These are phyloP conservation scores for Pseudotsuga menziesii DNA, from an alignment of 75 land plant genomes.

Conservation along the genomic window DNA sequence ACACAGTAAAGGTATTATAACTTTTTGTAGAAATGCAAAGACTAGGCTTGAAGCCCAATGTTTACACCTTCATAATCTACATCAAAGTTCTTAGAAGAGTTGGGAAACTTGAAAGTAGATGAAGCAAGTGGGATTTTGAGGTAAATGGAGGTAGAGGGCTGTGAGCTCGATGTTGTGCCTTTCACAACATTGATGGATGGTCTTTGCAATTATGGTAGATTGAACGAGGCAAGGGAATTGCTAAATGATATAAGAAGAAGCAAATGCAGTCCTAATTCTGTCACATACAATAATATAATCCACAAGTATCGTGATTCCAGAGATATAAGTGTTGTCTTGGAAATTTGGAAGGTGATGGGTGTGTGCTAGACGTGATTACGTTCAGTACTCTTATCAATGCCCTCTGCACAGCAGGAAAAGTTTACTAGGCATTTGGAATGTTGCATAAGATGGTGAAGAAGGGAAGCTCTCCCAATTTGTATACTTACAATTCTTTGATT, in stretches of 20 bases:
- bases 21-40: conserved; percentile 60
- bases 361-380: conserved; percentile 57
- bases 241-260: no score
- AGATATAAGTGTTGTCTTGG: conserved; percentile 25
- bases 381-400: conserved; percentile 60
- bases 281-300: no score
- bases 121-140: conserved; percentile 16
- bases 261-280: no score
- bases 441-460: conserved; percentile 10
- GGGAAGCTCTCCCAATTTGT: not conserved
- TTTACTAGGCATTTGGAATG: not conserved
- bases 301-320: no score
- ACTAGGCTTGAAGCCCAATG: conserved; percentile 64
- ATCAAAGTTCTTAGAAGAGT: conserved; percentile 63
- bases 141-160: conserved; percentile 60
- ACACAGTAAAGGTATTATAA: no score
- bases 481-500: conserved; percentile 17
- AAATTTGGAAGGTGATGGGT: conserved; percentile 57
- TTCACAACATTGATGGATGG: no score
- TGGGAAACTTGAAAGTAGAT: conserved; percentile 36
- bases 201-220: no score
- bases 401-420: conserved; percentile 40
- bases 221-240: no score
- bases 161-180: conserved; percentile 66
- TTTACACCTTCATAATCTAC: conserved; percentile 68